Base-by-base conservation (phyloP, 1,139 yeast genomes). In the Lodderomyces jiufengensis region DNA sequence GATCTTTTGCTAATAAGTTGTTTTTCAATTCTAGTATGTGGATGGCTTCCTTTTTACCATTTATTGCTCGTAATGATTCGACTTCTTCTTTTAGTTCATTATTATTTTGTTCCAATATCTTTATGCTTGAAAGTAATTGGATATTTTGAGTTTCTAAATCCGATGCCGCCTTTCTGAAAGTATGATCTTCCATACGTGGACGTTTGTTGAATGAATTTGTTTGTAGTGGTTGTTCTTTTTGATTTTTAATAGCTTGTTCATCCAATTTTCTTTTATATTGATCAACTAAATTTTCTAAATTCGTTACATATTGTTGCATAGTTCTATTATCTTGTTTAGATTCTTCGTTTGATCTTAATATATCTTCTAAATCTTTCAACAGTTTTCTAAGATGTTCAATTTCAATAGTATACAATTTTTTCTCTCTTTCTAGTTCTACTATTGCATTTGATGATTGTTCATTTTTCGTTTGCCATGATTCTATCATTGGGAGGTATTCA, bases 1-100 rank as follows among this genome's bases (percentile, higher is more conserved):
- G 94, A 48, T 81, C 84, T 18, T 66, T 66, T 3, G 73, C 47
- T n/a, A 81, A 70, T 1, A 95, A 95, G 51, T 83, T 85, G 27
- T 76, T 70, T 37, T 80, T 70, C 37, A 84, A 58, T 54, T 84
- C 86, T 14, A 87, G 56, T 1, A 85, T 68, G 32, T 80, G 71
- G 3, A 70, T 54, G 31, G 57, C 56, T n/a, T 56, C 49, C 39
- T 63, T 64, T 42, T 74, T 70, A 10, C 41, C 20, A 23, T 54
- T 39, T 5, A 62, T 42, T 11, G 46, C 36, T 14, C 53, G 48
- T 3, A 67, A 47, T 5, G 61, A 52, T 18, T 53, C 50, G 8
- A 74, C 38, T 36, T 67, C 67, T 10, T 55, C 56, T 13, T 62
- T 59, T 22, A 72, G 46, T 2, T 58, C 45, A 6, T 52, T 54